phyloP scores from a whole-genome alignment of 148 eudicot genomes.

The Dysphania ambrosioides region DNA sequence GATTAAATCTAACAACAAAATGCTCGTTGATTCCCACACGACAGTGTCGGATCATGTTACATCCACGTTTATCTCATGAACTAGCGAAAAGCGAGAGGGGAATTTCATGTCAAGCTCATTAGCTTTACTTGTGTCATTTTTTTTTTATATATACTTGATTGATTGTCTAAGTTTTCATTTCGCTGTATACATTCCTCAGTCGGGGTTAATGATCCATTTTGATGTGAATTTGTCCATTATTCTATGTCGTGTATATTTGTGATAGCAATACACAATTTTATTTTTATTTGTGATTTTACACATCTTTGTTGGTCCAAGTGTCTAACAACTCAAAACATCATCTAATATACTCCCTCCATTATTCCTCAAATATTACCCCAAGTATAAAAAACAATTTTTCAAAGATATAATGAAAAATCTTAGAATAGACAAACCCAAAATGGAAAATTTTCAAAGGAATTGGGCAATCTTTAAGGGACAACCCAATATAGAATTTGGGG shows the following conservation, averaged over 20 bases:
- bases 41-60: constrained; percentile 5
- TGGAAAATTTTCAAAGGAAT: no score
- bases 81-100: background rate
- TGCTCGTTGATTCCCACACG: background rate
- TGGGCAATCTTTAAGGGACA: no score
- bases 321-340: no score
- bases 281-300: no score
- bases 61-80: background rate
- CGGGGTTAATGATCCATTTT: background rate
- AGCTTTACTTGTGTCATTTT: background rate
- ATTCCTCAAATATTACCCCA: no score
- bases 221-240: no score
- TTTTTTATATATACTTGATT: background rate
- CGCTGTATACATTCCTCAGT: background rate
- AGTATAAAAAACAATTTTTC: no score
- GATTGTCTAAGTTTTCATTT: background rate
- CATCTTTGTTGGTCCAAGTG: no score
- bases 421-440: no score
- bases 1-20: constrained; percentile 18
- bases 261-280: background rate
- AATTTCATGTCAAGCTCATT: constrained; percentile 11
- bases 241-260: background rate
- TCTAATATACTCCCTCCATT: no score
- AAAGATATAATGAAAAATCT: no score
- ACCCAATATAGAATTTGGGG: no score